phyloP scores from a whole-genome alignment of 306 rosid genomes.

The Malus sylvestris region DNA sequence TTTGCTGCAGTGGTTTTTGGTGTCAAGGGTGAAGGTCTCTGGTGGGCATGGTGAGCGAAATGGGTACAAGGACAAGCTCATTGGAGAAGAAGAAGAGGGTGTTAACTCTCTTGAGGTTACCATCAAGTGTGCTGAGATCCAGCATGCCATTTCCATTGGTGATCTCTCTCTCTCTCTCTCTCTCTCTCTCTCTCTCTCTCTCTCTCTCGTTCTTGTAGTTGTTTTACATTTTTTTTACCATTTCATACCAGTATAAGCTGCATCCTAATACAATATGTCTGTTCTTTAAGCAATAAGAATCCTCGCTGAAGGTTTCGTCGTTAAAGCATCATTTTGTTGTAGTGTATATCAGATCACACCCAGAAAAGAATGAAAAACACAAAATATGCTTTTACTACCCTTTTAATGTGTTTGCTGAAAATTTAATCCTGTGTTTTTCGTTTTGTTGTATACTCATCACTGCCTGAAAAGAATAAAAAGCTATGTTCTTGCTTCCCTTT shows the following conservation, averaged over 20 bases:
- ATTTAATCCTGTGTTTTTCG: not conserved
- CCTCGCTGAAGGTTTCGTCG: not conserved
- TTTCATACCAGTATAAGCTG: not conserved
- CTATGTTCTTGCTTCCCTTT: not conserved
- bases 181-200: not conserved
- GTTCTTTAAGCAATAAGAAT: not conserved
- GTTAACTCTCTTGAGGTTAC: conserved; percentile 35
- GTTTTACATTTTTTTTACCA: not conserved
- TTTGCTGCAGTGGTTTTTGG: conserved; percentile 59
- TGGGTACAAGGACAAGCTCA: conserved; percentile 28
- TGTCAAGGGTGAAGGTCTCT: conserved; percentile 46
- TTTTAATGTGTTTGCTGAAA: too few relatives aligned
- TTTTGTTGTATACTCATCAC: not conserved
- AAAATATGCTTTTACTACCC: too few relatives aligned
- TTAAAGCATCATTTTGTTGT: too few relatives aligned
- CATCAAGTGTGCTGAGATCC: conserved; percentile 55
- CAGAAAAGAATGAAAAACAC: too few relatives aligned
- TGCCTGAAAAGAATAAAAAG: not conserved
- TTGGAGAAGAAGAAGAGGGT: conserved; percentile 49
- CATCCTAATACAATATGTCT: not conserved
- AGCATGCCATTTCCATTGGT: conserved; percentile 64
- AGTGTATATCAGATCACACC: too few relatives aligned
- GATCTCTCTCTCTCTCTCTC: conserved; percentile 12
- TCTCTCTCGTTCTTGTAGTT: not conserved
- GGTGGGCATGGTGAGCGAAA: conserved; percentile 11